Conservation (phyloP, 2,329 filamentous ascomycete genomes). For the Chrysoporthe puriensis region DNA sequence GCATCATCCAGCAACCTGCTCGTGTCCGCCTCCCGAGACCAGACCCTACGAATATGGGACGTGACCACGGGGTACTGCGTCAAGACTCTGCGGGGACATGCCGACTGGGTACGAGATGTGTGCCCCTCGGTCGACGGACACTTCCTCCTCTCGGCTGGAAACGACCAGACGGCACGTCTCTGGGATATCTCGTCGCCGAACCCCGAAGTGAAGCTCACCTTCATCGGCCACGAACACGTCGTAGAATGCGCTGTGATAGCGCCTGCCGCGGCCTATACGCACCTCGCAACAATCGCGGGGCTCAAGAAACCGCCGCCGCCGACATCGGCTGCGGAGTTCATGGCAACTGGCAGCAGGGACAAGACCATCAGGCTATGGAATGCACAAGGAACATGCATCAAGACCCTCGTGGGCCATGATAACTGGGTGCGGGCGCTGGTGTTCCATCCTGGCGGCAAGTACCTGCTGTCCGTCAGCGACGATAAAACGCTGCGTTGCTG, state of each 20-base stretch:
- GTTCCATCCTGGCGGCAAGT: conserved; percentile 92
- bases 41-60: conserved; percentile 87
- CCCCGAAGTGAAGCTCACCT: conserved; percentile 74
- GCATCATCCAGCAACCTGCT: conserved; percentile 83
- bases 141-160: conserved; percentile 80
- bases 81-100: conserved; percentile 84
- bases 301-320: conserved; percentile 79
- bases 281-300: conserved; percentile 77
- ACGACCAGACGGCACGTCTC: conserved; percentile 79
- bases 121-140: conserved; percentile 80
- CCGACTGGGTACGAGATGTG: conserved; percentile 90
- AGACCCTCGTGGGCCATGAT: conserved; percentile 84
- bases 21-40: conserved; percentile 84
- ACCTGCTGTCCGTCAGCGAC: conserved; percentile 81
- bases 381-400: conserved; percentile 79
- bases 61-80: conserved; percentile 91
- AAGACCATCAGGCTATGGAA: conserved; percentile 93
- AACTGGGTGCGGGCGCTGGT: conserved; percentile 89
- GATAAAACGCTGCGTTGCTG: conserved; percentile 93
- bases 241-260: conserved; percentile 88
- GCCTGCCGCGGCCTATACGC: conserved; percentile 75
- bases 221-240: conserved; percentile 84
- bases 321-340: conserved; percentile 79
- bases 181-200: conserved; percentile 78
- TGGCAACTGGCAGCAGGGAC: conserved; percentile 87